Conservation (phyloP, 768 basidiomycete genomes). For the Gloeophyllum trabeum region DNA sequence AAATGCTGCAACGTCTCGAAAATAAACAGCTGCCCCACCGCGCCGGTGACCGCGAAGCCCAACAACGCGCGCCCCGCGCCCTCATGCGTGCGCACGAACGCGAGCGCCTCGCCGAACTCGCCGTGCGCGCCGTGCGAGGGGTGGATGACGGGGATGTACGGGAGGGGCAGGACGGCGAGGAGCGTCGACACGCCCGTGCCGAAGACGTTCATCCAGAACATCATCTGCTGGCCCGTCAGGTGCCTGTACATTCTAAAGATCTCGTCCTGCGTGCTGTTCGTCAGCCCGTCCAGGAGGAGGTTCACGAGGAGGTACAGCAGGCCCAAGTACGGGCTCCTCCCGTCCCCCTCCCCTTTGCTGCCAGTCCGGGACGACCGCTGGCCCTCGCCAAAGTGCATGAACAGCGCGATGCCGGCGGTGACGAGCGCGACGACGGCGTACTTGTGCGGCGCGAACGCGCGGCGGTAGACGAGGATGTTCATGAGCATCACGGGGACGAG, state of each 20-base stretch:
- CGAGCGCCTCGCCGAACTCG: conserved; percentile 58
- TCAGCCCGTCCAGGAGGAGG: conserved; percentile 83
- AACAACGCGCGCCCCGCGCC: conserved; percentile 59
- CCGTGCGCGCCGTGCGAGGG: conserved; percentile 46
- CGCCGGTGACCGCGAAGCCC: conserved; percentile 84
- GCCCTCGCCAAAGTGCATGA: conserved; percentile 80
- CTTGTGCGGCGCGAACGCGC: conserved; percentile 87
- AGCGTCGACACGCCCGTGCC: conserved; percentile 62
- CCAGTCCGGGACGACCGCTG: conserved; percentile 21
- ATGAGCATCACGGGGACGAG: conserved; percentile 98
- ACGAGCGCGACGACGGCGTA: conserved; percentile 94
- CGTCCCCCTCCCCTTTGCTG: conserved; percentile 21
- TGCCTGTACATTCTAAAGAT: conserved; percentile 72
- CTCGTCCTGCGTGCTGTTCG: conserved; percentile 95
- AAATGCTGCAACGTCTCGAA: conserved; percentile 93
- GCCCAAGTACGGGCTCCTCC: conserved; percentile 59
- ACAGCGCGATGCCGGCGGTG: conserved; percentile 82
- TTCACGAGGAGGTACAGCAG: conserved; percentile 73
- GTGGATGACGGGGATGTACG: conserved; percentile 73
- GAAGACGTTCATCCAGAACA: conserved; percentile 95
- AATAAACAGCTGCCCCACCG: conserved; percentile 94
- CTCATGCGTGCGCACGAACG: conserved; percentile 73
- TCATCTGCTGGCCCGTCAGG: conserved; percentile 91
- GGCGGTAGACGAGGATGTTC: conserved; percentile 92
- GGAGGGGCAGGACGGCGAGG: conserved; percentile 66